phyloP scores from a whole-genome alignment of 768 basidiomycete species.

The Cyclocybe cylindracea region DNA sequence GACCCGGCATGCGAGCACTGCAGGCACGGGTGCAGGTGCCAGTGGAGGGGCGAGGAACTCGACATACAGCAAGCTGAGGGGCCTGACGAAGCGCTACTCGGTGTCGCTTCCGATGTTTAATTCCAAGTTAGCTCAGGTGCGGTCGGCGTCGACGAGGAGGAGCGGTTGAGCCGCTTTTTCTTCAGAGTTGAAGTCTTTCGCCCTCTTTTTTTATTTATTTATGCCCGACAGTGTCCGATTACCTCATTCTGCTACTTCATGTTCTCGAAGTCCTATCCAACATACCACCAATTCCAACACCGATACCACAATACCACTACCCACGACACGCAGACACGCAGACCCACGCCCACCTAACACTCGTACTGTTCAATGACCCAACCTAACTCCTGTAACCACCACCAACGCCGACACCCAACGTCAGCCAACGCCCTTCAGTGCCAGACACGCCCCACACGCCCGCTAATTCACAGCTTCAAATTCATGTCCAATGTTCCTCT shows the following conservation, averaged over 20 bases:
- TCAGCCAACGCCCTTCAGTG: too few relatives aligned
- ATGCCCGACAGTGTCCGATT: conserved; percentile 2
- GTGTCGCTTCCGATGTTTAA: conserved; percentile 44
- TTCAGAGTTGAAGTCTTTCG: conserved; percentile 2
- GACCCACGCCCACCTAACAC: background rate
- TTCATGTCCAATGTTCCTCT: background rate
- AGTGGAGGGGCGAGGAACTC: conserved; percentile 12
- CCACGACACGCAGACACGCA: background rate
- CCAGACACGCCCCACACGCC: too few relatives aligned
- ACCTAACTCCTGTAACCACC: background rate
- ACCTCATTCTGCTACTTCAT: background rate
- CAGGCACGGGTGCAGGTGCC: background rate
- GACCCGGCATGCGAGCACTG: too few relatives aligned
- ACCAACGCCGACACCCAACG: background rate
- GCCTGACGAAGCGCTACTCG: conserved; percentile 51
- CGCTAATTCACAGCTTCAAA: too few relatives aligned
- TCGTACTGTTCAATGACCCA: background rate
- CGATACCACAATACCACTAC: background rate
- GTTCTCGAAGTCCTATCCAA: conserved; percentile 1
- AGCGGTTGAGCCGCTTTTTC: conserved; percentile 13
- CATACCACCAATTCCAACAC: conserved; percentile 1
- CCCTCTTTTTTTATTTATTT: conserved; percentile 1
- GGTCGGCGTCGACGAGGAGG: conserved; percentile 4
- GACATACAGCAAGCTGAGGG: conserved; percentile 41
- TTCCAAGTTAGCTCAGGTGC: conserved; percentile 14